Percentiles rank a stretch among this genome's conserved stretches.
Evolutionary conservation across 805 yeast species (phyloP).

Genomic region (Yarrowia hollandica): DNA sequence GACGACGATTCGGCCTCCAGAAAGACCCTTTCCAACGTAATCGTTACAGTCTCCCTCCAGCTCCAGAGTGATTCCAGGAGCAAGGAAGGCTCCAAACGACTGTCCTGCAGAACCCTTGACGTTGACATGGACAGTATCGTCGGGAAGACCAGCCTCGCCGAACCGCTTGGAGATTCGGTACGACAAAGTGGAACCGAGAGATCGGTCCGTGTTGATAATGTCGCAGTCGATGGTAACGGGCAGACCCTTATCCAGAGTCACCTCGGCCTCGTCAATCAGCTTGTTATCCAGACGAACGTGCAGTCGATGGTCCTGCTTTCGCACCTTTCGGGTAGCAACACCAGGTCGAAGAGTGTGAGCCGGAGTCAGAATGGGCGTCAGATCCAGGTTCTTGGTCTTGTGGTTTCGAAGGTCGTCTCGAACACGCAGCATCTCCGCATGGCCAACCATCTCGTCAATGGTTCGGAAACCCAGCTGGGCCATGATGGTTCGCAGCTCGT

Average conservation of each 20-base stretch:
- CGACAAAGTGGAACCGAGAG: slow-evolving; percentile 91
- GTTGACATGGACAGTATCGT: slow-evolving; percentile 92
- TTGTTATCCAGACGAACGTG: slow-evolving; percentile 94
- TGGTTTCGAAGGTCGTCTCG: slow-evolving; percentile 83
- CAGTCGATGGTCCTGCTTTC: slow-evolving; percentile 90
- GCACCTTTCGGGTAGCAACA: slow-evolving; percentile 87
- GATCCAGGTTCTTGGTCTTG: slow-evolving; percentile 87
- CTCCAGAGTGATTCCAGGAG: slow-evolving; percentile 93
- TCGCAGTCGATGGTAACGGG: slow-evolving; percentile 93
- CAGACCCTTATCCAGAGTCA: slow-evolving; percentile 92
- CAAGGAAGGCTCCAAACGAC: slow-evolving; percentile 96
- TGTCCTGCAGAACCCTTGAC: slow-evolving; percentile 95
- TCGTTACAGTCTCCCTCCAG: slow-evolving; percentile 97
- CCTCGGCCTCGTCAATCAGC: slow-evolving; percentile 92
- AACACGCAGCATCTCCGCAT: slow-evolving; percentile 83
- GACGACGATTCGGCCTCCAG: slow-evolving; percentile 91
- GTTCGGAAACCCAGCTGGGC: slow-evolving; percentile 94
- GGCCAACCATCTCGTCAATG: slow-evolving; percentile 97
- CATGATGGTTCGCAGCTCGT: slow-evolving; percentile 90
- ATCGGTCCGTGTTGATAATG: slow-evolving; percentile 93
- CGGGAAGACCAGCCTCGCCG: slow-evolving; percentile 92
- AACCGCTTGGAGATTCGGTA: slow-evolving; percentile 90
- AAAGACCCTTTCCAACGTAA: slow-evolving; percentile 95
- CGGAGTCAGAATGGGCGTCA: slow-evolving; percentile 92
- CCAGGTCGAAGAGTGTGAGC: slow-evolving; percentile 97